Base-by-base conservation (phyloP, 2,329 filamentous ascomycete genomes). In the Colletotrichum filicis region DNA sequence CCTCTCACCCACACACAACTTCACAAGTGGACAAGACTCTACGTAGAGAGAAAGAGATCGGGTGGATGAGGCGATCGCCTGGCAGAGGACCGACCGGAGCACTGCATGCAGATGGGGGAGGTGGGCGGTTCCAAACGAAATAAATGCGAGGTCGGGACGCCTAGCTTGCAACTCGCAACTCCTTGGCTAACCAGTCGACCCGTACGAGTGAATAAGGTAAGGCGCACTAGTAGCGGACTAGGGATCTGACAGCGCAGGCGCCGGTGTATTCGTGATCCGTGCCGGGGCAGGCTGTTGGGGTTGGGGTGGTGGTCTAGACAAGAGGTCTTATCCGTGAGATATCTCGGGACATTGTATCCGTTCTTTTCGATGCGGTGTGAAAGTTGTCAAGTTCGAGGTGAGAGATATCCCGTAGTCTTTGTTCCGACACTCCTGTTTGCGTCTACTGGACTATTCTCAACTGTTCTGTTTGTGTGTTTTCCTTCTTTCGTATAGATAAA, bases 41-140 rank as follows among this genome's bases (percentile, higher is more conserved):
- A 26, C 26, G 26, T 26, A 26, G 66, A 52, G 30, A 32, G 30
- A 49, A 9, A 53, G 35, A 52, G 70, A 73, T 69, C 66, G 66
- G 60, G 60, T 73, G 66, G 66, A 61, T 60, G 70, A 70, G 70
- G 55, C 70, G 60, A 73, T 73, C 70, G 70, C 70, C 70, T 73
- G 67, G 59, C 55, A 42, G 70, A 69, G 55, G 52, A 52, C 58
- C 37, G 60, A 61, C 60, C 66, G n/a, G 69, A 55, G 59, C 58
- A 69, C 55, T 60, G 32, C 66, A 69, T 42, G 60, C 57, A 5
- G 26, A 32, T 32, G 22, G 5, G n/a, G 28, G 28, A 12, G 66
- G 60, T 32, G 60, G 46, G 24, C 30, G 26, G 55, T 57, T 49
- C 49, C 8, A 32, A 49, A 64, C 9, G 19, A n/a, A 42, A 5